Evolutionary conservation across 2,329 filamentous ascomycete genomes (phyloP).

Genomic region (Mariannaea elegans): DNA sequence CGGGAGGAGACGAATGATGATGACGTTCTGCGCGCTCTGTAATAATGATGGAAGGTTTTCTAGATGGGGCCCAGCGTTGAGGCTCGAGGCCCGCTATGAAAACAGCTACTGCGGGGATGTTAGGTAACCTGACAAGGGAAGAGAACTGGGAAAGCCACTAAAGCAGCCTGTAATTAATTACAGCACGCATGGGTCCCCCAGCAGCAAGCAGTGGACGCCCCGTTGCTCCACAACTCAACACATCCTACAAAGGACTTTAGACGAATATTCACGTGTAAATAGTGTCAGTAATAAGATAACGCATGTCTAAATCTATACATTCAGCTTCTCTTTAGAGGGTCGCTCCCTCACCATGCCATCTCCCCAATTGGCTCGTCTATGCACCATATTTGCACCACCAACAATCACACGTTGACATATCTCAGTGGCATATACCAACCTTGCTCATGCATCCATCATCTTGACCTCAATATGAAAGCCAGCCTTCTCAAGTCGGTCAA

Average conservation of each 20-base stretch:
- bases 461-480: constrained; percentile 71
- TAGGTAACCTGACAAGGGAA: constrained; percentile 13
- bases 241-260: too few relatives aligned
- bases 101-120: constrained; percentile 23
- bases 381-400: too few relatives aligned
- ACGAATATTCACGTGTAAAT: background rate
- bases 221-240: background rate
- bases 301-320: too few relatives aligned
- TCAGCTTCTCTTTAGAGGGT: background rate
- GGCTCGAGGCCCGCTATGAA: constrained; percentile 9
- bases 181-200: constrained; percentile 5
- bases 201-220: background rate
- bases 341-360: background rate
- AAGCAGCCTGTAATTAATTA: constrained; percentile 18
- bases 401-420: constrained; percentile 15
- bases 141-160: constrained; percentile 15
- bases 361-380: too few relatives aligned
- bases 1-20: constrained; percentile 22
- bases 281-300: background rate
- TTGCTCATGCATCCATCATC: constrained; percentile 42
- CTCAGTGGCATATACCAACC: background rate
- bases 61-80: constrained; percentile 2
- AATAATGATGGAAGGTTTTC: too few relatives aligned
- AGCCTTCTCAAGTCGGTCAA: constrained; percentile 68
- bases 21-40: constrained; percentile 42